Evolutionary conservation across 441 rosid genomes (phyloP), one percentile per base, ranked within the genome.

Genomic region (Flueggea neowawraea): DNA sequence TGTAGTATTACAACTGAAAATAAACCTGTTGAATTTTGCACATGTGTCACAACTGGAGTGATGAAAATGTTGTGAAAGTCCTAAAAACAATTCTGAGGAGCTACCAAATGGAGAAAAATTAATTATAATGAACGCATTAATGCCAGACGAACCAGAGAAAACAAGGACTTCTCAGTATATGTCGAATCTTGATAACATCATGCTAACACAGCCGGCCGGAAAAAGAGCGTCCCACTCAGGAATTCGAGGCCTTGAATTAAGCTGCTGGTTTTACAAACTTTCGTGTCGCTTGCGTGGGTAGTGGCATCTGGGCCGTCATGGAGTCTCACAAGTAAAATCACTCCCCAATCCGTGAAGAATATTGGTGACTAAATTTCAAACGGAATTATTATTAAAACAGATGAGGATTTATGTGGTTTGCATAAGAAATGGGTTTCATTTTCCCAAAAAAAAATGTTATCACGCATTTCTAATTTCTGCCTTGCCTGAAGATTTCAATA

Each of bases 181-280:
- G 28, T 22, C 28, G 1, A 12, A 7, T 12, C 17, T 51, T 17
- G 54, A 51, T 10, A n/a, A 12, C 17, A 3, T 16, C 4, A 51
- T 51, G 54, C n/a, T 51, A 17, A n/a, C 54, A 7, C 12, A 6
- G 54, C 16, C 2, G 8, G 54, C 15, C 6, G 54, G 54, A 51
- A 51, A 51, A 17, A 51, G 16, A 51, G 54, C 15, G 54, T 5
- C 5, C 15, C 0, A 16, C 5, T 12, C 15, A 12, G 17, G 54
- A 51, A 51, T 51, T 14, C 6, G 10, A 51, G 16, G 8, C 17
- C 15, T 14, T 51, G 54, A n/a, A 4, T 17, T 2, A 51, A 51
- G 54, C 54, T 51, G 54, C 54, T n/a, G 16, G 54, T 51, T 51
- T 51, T 17, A 51, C 14, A n/a, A 51, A 51, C 17, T 51, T 51